phyloP scores from a whole-genome alignment of 129 eudicot species.

The Arctium minus region DNA sequence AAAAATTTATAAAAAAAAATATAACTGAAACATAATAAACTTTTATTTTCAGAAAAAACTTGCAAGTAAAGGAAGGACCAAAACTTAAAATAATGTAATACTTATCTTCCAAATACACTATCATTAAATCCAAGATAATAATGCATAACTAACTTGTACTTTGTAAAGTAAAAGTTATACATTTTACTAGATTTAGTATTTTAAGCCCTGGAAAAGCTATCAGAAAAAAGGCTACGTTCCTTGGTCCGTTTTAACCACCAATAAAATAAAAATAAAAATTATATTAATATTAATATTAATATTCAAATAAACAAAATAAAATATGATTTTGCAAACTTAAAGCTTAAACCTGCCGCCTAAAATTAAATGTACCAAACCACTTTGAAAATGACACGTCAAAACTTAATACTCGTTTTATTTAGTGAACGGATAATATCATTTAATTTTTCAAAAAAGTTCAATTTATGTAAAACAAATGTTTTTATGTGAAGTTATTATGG shows the following conservation, averaged over 20 bases:
- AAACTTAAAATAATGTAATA: not conserved
- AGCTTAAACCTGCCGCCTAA: slow-evolving; percentile 22
- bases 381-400: not conserved
- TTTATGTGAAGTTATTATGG: too few relatives aligned
- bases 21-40: not conserved
- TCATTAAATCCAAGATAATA: not conserved
- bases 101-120: not conserved
- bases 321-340: slow-evolving; percentile 18
- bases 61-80: not conserved
- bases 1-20: too few relatives aligned
- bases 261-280: not conserved
- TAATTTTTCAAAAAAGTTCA: too few relatives aligned
- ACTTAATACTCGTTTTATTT: too few relatives aligned
- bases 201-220: not conserved
- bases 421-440: too few relatives aligned
- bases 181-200: not conserved
- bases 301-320: not conserved
- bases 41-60: not conserved
- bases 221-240: not conserved
- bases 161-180: not conserved
- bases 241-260: slow-evolving; percentile 23
- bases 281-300: not conserved
- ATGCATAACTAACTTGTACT: not conserved
- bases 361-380: not conserved
- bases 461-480: too few relatives aligned